phyloP scores from a whole-genome alignment of 306 rosid genomes.

The Rosa lucieae region DNA sequence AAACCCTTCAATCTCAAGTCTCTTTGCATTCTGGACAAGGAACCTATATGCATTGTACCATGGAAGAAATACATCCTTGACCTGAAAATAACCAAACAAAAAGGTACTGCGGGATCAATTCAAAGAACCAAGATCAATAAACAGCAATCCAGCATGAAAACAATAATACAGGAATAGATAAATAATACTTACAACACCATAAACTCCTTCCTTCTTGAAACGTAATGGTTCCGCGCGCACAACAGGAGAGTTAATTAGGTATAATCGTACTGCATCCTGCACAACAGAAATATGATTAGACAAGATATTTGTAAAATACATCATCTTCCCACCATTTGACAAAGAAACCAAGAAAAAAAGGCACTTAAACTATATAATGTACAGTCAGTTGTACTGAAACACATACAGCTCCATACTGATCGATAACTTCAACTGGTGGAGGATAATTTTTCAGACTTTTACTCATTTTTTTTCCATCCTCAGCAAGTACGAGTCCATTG shows the following conservation, averaged over 20 bases:
- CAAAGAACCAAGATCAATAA: not conserved
- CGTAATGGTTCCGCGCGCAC: slow-evolving; percentile 95
- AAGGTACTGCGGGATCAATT: not conserved
- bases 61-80: slow-evolving; percentile 93
- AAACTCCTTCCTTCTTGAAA: slow-evolving; percentile 96
- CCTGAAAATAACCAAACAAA: slow-evolving; percentile 35
- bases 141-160: not conserved
- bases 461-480: slow-evolving; percentile 98
- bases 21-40: slow-evolving; percentile 91
- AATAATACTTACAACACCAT: slow-evolving; percentile 83
- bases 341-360: slow-evolving; percentile 7
- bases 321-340: slow-evolving; percentile 14
- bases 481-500: slow-evolving; percentile 96
- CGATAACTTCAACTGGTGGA: slow-evolving; percentile 78
- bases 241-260: slow-evolving; percentile 93
- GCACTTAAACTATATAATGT: not conserved
- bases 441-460: slow-evolving; percentile 94
- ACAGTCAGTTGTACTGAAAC: slow-evolving; percentile 8
- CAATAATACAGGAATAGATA: not conserved
- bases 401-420: slow-evolving; percentile 88
- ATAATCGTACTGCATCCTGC: slow-evolving; percentile 89
- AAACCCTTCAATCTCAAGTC: slow-evolving; percentile 89
- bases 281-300: slow-evolving; percentile 14
- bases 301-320: slow-evolving; percentile 1
- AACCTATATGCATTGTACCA: slow-evolving; percentile 98